Evolutionary conservation across 768 basidiomycete species (phyloP).

Genomic region (Termitomyces sp.): DNA sequence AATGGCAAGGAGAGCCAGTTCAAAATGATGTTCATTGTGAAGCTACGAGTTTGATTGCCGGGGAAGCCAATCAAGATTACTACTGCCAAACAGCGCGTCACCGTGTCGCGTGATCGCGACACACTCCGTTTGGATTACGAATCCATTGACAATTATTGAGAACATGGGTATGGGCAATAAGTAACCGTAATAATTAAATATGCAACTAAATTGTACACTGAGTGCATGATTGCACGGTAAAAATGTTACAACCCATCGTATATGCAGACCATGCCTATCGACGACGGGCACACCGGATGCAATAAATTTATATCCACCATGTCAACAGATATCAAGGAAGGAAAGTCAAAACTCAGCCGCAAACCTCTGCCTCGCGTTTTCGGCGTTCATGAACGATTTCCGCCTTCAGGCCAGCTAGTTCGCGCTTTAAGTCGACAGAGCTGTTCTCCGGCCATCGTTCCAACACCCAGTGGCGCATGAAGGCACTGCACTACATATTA

Average conservation of each 20-base stretch:
- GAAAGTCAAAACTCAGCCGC: not conserved
- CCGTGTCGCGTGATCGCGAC: too few relatives aligned
- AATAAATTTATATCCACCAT: not conserved
- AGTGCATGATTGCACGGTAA: not conserved
- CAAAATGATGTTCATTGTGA: too few relatives aligned
- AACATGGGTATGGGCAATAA: constrained; percentile 1
- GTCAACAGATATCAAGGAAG: not conserved
- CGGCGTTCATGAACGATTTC: constrained; percentile 35
- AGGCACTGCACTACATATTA: constrained; percentile 67
- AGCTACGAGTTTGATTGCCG: too few relatives aligned
- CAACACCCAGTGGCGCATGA: constrained; percentile 75
- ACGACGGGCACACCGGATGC: not conserved
- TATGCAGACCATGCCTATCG: not conserved
- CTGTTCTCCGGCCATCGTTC: constrained; percentile 62
- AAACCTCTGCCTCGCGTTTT: not conserved
- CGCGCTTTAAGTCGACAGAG: constrained; percentile 49
- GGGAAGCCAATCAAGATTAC: too few relatives aligned
- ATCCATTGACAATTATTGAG: too few relatives aligned
- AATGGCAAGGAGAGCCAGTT: too few relatives aligned
- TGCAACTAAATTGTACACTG: constrained; percentile 15
- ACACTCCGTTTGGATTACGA: too few relatives aligned
- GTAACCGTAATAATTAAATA: constrained; percentile 11
- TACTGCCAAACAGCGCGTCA: not conserved
- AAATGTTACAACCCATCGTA: constrained; percentile 3
- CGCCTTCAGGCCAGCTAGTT: constrained; percentile 52